These are phyloP conservation scores for Sugiyamaella pinicola DNA, from an alignment of 1,139 yeast species.

Conservation along the genomic window DNA sequence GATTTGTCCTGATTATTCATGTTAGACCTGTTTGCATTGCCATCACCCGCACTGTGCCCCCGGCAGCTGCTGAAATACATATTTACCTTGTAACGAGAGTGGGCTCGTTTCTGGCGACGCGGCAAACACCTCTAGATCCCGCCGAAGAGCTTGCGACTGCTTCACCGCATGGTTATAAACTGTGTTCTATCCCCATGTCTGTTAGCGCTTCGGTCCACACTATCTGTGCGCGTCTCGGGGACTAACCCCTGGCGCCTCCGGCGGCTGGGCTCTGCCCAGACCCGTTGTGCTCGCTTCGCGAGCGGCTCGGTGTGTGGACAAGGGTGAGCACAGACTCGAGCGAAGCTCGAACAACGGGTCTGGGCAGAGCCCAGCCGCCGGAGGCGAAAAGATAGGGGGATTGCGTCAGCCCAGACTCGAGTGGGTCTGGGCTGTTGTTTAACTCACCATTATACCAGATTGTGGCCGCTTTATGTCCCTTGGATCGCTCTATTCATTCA, in stretches of 20 bases:
- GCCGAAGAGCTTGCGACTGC: conserved; percentile 72
- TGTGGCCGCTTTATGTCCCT: neutral
- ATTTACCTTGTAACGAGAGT: conserved; percentile 63
- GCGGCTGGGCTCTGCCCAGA: neutral
- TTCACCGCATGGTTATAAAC: conserved; percentile 86
- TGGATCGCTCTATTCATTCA: too few species aligned
- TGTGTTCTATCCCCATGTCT: conserved; percentile 56
- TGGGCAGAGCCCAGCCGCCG: neutral
- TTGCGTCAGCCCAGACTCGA: neutral
- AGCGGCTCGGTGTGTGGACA: neutral
- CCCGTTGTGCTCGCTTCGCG: neutral
- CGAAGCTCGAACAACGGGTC: neutral
- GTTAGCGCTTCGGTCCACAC: neutral
- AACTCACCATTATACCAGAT: neutral
- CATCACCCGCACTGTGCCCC: neutral
- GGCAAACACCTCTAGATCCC: conserved; percentile 70
- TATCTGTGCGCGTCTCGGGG: too few species aligned
- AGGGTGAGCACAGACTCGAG: neutral
- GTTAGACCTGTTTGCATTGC: neutral
- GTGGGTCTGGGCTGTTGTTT: neutral
- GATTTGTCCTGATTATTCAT: conserved; percentile 58
- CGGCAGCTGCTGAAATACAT: neutral
- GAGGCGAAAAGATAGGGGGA: neutral
- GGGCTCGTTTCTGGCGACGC: conserved; percentile 68
- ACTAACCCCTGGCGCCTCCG: neutral